phyloP scores from a whole-genome alignment of 192 early-diverging fungal species.

The Funneliformis mosseae region DNA sequence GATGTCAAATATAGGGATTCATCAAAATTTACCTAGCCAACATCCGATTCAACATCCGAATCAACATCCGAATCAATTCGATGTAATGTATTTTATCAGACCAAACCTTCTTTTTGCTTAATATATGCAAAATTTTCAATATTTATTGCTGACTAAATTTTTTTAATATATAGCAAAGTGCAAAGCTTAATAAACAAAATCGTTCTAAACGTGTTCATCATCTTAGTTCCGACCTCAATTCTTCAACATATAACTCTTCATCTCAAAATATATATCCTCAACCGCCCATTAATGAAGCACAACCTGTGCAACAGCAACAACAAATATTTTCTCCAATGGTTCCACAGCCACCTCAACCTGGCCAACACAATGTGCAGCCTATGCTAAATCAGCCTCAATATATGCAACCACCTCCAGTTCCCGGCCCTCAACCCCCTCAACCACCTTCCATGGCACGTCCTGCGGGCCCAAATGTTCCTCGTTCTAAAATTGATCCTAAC shows the following conservation, averaged over 20 bases:
- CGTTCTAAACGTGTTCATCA: conserved; percentile 17
- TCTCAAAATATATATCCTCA: background rate
- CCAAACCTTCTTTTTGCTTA: background rate
- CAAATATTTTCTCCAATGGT: conserved; percentile 34
- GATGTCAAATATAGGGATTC: conserved; percentile 27
- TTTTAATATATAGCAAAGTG: background rate
- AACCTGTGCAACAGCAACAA: conserved; percentile 13
- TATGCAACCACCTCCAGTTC: conserved; percentile 35
- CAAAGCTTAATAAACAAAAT: background rate
- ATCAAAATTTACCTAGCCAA: background rate
- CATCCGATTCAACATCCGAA: no score
- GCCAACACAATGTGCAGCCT: conserved; percentile 33
- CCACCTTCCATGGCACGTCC: conserved; percentile 40
- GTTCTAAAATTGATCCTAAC: conserved; percentile 87
- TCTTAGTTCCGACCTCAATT: conserved; percentile 12
- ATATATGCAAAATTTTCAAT: background rate
- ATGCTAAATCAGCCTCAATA: conserved; percentile 39
- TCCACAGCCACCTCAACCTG: conserved; percentile 35
- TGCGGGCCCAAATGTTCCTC: conserved; percentile 40
- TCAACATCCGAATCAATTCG: background rate
- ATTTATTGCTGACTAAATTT: background rate
- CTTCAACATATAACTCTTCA: background rate
- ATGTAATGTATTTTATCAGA: conserved; percentile 23
- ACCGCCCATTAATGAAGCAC: conserved; percentile 3
- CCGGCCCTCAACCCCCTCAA: conserved; percentile 37